Base-by-base conservation (phyloP, 2,329 filamentous ascomycete genomes). In the Monilinia fructigena region DNA sequence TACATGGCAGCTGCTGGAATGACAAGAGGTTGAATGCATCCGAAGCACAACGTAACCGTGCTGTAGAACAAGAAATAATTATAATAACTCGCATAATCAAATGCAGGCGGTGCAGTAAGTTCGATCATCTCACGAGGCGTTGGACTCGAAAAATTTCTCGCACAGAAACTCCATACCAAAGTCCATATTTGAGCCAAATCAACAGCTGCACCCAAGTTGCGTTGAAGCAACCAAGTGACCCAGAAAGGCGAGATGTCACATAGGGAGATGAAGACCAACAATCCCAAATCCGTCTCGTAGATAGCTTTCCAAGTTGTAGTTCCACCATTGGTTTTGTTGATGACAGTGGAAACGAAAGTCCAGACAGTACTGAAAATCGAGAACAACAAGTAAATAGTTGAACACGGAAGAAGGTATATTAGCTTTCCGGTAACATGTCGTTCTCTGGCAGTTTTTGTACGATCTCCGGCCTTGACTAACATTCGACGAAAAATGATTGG, bases 51-150 rank as follows among this genome's bases (percentile, higher is more conserved):
- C 0, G 92, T 90, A 42, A 98, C 91, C 0, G 94, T 97, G 31
- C 90, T 83, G 80, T 98, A 99, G 79, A 92, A 99, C 40, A 98
- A 82, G 78, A 97, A 97, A 77, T 96, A 98, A 78, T 97, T 98
- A 84, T 97, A 99, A 80, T 98, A 98, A 72, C 87, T 92, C 67
- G 95, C 92, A 75, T 97, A 98, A 72, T 98, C 93, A 76, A 99
- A 97, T 0, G 91, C 83, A 2, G 92, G 93, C 1, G 95, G 95
- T 4, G 95, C 95, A 0, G 93, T 97, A 75, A 95, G 86, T 77
- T 97, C 92, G 72, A 98, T 98, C 72, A 95, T 82, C 77, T 97
- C 90, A 72, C 95, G 85, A 6, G 95, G 95, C 2, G 95, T 98
- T 3, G 94, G 94, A 68, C 87, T 89, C 35, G 91, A 85, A 74